phyloP scores from a whole-genome alignment of 1,284 basidiomycete genomes.

The Cryptococcus sp. region DNA sequence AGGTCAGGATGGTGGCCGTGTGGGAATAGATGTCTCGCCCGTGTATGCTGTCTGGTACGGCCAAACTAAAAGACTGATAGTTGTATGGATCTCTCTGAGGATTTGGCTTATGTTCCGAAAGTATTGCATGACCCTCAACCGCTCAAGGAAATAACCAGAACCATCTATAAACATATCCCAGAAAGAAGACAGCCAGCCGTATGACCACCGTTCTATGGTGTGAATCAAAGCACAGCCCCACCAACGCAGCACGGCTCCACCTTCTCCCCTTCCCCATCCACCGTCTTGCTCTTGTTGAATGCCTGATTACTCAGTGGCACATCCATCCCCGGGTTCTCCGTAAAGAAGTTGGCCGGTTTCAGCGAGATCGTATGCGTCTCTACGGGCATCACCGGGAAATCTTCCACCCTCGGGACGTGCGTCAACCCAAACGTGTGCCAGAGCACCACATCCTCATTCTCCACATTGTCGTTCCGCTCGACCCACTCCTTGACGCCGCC shows the following conservation, averaged over 20 bases:
- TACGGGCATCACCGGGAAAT: slow-evolving; percentile 23
- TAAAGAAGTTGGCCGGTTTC: slow-evolving; percentile 83
- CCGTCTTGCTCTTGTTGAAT: slow-evolving; percentile 30
- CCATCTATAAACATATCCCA: too few relatives aligned
- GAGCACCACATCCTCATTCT: slow-evolving; percentile 26
- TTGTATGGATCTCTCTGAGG: too few relatives aligned
- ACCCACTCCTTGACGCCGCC: slow-evolving; percentile 16
- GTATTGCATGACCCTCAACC: too few relatives aligned
- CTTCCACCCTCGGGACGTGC: slow-evolving; percentile 24
- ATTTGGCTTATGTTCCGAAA: too few relatives aligned
- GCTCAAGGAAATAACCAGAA: too few relatives aligned
- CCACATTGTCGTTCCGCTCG: slow-evolving; percentile 17
- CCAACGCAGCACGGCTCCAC: too few relatives aligned
- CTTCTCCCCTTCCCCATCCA: not conserved
- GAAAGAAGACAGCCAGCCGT: too few relatives aligned
- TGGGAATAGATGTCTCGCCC: slow-evolving; percentile 18
- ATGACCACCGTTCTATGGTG: too few relatives aligned
- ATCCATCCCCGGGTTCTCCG: slow-evolving; percentile 76
- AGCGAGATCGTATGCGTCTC: slow-evolving; percentile 60
- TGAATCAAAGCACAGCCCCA: too few relatives aligned
- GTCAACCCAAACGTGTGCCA: slow-evolving; percentile 25
- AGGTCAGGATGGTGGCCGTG: slow-evolving; percentile 26
- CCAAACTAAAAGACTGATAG: too few relatives aligned
- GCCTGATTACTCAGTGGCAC: slow-evolving; percentile 53
- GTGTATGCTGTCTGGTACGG: not conserved